Evolutionary conservation across 192 early-diverging fungal genomes (phyloP).

Genomic region (Kickxella alabastrina): DNA sequence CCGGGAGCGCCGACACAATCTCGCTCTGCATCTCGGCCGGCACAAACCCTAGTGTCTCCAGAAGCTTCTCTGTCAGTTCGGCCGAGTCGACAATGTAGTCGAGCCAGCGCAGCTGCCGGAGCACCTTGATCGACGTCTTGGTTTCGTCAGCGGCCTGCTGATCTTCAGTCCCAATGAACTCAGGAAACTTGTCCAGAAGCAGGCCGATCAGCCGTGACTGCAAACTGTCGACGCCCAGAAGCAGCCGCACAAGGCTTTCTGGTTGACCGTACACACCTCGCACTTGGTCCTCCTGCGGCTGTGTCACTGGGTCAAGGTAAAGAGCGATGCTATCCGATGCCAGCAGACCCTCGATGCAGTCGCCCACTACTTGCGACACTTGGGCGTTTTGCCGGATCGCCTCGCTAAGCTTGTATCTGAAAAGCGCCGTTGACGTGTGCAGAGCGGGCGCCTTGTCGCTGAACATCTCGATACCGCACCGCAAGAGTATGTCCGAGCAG

Average conservation of each 20-base stretch:
- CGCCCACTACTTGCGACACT: slow-evolving; percentile 1
- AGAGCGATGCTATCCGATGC: slow-evolving; percentile 24
- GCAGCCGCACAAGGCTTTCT: slow-evolving; percentile 59
- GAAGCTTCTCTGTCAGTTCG: slow-evolving; percentile 56
- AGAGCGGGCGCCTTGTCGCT: slow-evolving; percentile 5
- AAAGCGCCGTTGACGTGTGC: slow-evolving; percentile 29
- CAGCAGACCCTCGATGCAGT: slow-evolving; percentile 28
- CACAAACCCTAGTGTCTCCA: slow-evolving; percentile 64
- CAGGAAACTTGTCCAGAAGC: slow-evolving; percentile 61
- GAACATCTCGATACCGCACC: slow-evolving; percentile 25
- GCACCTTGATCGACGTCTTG: slow-evolving; percentile 55
- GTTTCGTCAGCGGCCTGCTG: slow-evolving; percentile 23
- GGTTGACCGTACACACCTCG: neutral
- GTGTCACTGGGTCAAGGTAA: slow-evolving; percentile 24
- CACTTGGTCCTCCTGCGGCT: neutral
- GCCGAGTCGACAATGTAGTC: slow-evolving; percentile 66
- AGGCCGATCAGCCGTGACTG: slow-evolving; percentile 54
- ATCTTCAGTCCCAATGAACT: slow-evolving; percentile 54
- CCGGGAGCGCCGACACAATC: slow-evolving; percentile 68
- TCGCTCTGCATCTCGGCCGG: slow-evolving; percentile 67
- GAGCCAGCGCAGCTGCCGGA: slow-evolving; percentile 74
- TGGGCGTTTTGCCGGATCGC: slow-evolving; percentile 3
- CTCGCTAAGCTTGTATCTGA: slow-evolving; percentile 25
- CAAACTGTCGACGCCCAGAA: slow-evolving; percentile 58
- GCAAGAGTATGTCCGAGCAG: slow-evolving; percentile 4